Base-by-base conservation (phyloP, 169 alveolate species). In the Plasmodium sp. region DNA sequence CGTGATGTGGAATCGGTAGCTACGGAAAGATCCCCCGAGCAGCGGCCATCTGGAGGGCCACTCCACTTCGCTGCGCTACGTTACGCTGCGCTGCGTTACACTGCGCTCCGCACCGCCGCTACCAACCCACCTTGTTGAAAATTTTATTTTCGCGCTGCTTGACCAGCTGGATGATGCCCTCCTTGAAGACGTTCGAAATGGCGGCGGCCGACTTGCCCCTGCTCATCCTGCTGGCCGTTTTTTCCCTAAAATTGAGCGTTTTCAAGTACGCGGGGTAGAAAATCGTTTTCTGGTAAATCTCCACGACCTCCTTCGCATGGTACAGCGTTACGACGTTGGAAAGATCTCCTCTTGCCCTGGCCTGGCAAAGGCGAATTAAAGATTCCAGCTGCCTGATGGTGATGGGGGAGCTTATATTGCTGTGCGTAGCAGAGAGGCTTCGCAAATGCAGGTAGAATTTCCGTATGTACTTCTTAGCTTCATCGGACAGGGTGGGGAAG, bases 381-480 rank as follows among this genome's bases (percentile, higher is more conserved):
- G 98, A 96, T 92, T 98, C 99, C 31, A 98, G 90, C 95, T 97
- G 97, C 92, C 99, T 94, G 7, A 97, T 95, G 18, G 99, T 98
- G 10, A 97, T 96, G 83, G 98, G 95, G 9, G 96, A 74, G 83
- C 97, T 96, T 14, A 95, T 95, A 86, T 81, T 45, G 43, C 18
- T 92, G 14, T 90, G 43, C 3, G 94, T 82, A 18, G 48, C 33
- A 14, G 95, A 56, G 5, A 81, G 51, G 81, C 73, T 90, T 39
- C 94, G 31, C n/a, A 90, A 43, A 81, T 90, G 94, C 27, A 90
- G 39, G 45, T 90, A 90, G 43, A 90, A 90, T 62, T 90, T 79
- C 41, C 83, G 62, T n/a, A 90, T 45, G 51, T 90, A 90, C 33
- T 80, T 67, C 71, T 90, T 90, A n/a, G 94, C 94, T 36, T 71